Conservation (phyloP, 345 rosid genomes). For the Isatis tinctoria region DNA sequence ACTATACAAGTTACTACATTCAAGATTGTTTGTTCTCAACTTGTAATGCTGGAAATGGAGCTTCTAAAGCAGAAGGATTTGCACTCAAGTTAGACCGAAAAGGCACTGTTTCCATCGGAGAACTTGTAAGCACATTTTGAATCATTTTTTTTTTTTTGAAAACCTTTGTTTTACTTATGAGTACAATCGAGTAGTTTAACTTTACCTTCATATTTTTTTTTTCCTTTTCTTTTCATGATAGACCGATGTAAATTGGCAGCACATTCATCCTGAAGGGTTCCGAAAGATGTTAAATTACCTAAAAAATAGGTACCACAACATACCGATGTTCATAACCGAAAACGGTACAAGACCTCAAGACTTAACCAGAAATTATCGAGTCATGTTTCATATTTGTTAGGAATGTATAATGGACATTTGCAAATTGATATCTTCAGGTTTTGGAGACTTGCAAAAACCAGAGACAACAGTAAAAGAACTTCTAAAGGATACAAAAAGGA, state of each 20-base stretch:
- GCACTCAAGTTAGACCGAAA: slow-evolving; percentile 30
- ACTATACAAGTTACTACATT: slow-evolving; percentile 52
- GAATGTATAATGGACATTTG: background rate
- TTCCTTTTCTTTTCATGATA: slow-evolving; percentile 20
- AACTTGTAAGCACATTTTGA: slow-evolving; percentile 40
- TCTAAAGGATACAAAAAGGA: slow-evolving; percentile 49
- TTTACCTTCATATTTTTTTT: background rate
- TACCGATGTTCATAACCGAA: slow-evolving; percentile 58
- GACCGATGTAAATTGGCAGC: slow-evolving; percentile 57
- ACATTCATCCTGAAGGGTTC: slow-evolving; percentile 47
- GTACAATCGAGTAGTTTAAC: background rate
- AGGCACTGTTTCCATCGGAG: slow-evolving; percentile 45
- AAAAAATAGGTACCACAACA: slow-evolving; percentile 48
- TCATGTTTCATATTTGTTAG: background rate
- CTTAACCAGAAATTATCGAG: background rate
- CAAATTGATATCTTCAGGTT: slow-evolving; percentile 30
- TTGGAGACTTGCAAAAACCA: slow-evolving; percentile 34
- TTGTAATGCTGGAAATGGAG: slow-evolving; percentile 49
- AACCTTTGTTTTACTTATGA: background rate
- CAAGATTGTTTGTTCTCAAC: slow-evolving; percentile 53
- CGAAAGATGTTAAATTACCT: slow-evolving; percentile 42
- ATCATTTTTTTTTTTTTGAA: background rate
- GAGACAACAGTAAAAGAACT: slow-evolving; percentile 17
- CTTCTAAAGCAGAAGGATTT: slow-evolving; percentile 48
- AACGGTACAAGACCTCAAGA: slow-evolving; percentile 45